phyloP scores from a whole-genome alignment of 306 rosid genomes.

The Senna tora region DNA sequence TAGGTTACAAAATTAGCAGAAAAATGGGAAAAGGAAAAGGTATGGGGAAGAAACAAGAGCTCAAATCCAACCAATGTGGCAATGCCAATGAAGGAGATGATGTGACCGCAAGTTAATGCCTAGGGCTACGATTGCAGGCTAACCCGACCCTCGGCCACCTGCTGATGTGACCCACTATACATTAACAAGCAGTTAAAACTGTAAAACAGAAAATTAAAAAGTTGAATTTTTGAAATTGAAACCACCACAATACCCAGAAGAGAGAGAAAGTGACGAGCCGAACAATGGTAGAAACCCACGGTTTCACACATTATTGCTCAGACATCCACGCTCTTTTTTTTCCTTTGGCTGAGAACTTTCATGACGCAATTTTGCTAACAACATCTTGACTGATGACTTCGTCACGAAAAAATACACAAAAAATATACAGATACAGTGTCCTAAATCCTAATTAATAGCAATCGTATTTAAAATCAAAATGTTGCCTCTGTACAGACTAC shows the following conservation, averaged over 20 bases:
- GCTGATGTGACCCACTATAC: constrained; percentile 66
- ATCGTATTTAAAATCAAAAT: constrained; percentile 14
- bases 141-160: constrained; percentile 54
- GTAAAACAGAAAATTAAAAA: constrained; percentile 37
- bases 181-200: constrained; percentile 58
- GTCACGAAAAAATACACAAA: background rate
- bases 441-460: too few species aligned
- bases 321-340: constrained; percentile 34
- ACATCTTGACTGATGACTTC: background rate
- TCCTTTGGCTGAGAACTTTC: constrained; percentile 19
- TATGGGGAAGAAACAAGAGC: constrained; percentile 3
- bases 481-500: constrained; percentile 46
- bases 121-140: constrained; percentile 45
- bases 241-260: constrained; percentile 16
- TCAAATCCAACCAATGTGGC: constrained; percentile 37
- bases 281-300: constrained; percentile 29
- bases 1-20: constrained; percentile 34
- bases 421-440: too few species aligned
- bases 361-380: constrained; percentile 13
- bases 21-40: constrained; percentile 15
- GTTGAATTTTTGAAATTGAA: constrained; percentile 31
- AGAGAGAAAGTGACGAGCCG: constrained; percentile 33
- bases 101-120: constrained; percentile 52
- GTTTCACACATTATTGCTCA: constrained; percentile 39
- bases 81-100: constrained; percentile 40